phyloP scores from a whole-genome alignment of 164 flowering plant genomes.

The Piper betle region DNA sequence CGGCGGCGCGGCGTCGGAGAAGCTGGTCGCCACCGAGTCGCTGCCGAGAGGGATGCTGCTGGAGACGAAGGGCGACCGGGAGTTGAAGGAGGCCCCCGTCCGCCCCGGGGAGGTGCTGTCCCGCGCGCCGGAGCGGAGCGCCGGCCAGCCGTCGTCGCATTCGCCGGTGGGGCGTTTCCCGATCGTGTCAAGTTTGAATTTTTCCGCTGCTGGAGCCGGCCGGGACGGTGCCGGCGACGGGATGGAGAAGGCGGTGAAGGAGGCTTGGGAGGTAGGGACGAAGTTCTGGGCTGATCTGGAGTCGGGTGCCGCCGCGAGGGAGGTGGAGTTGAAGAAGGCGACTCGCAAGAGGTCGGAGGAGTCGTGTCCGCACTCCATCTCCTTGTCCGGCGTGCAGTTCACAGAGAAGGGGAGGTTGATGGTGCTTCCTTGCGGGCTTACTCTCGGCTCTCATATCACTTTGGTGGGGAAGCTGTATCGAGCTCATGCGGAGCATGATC shows the following conservation, averaged over 20 bases:
- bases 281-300: slow-evolving; percentile 41
- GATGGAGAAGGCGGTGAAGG: slow-evolving; percentile 41
- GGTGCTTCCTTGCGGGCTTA: slow-evolving; percentile 76
- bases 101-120: slow-evolving; percentile 22
- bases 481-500: slow-evolving; percentile 55
- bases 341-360: slow-evolving; percentile 5
- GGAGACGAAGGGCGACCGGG: slow-evolving; percentile 32
- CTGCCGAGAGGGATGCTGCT: slow-evolving; percentile 11
- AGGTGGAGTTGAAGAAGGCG: not conserved
- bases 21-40: slow-evolving; percentile 5
- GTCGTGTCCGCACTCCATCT: slow-evolving; percentile 52
- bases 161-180: not conserved
- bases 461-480: slow-evolving; percentile 56
- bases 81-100: slow-evolving; percentile 26
- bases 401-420: slow-evolving; percentile 21
- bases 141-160: not conserved
- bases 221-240: slow-evolving; percentile 15
- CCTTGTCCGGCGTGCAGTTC: slow-evolving; percentile 45
- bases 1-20: not conserved
- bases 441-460: slow-evolving; percentile 76
- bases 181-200: slow-evolving; percentile 29
- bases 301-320: slow-evolving; percentile 12
- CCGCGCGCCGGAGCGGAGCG: slow-evolving; percentile 10
- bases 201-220: slow-evolving; percentile 21
- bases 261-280: slow-evolving; percentile 48